Evolutionary conservation across 495 filamentous ascomycete genomes (phyloP), one percentile per base, ranked within the genome.

Genomic region (Hypomontagnella submonticulosa): DNA sequence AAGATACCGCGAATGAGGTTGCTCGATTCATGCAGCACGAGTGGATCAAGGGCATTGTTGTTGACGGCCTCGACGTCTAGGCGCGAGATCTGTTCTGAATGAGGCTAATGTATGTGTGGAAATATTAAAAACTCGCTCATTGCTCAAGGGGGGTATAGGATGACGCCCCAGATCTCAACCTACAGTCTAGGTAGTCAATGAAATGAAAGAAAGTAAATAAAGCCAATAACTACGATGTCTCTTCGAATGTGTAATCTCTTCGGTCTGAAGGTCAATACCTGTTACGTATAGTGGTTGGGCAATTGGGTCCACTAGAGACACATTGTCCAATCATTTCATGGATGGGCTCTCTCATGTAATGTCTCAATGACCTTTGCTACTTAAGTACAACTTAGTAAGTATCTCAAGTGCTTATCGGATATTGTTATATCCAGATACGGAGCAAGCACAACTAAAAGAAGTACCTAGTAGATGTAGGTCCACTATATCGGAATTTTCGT

Each of bases 11-110:
- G 19, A 80, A 85, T 20, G 87, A 91, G 78, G 87, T 89, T 41
- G 86, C 88, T 27, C 79, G 85, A 46, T 32, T 85, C 42, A 84
- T 91, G 81, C 89, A 92, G 79, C 84, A 90, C 76, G 80, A 80
- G 52, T 93, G 90, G 90, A 80, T 80, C 61, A 89, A 87, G 82
- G 88, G 87, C 51, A 77, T 85, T 67, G 87, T 86, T 42, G 87
- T 90, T 36, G 88, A 90, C 68, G 88, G 87, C 43, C 84, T 90
- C 72, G 89, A 91, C 75, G 88, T 91, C 65, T 91, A 84, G 78
- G 73, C 46, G 27, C 18, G 46, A 61, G 51, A 51, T 33, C 16
- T 47, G 49, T 46, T 40, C 18, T 42, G 41, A 38, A 51, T 13
- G 37, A 53, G 19, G 32, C 11, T 10, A 50, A 41, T 11, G 34